phyloP scores from a whole-genome alignment of 1,284 basidiomycete genomes.

The Cryptococcus hybrid region DNA sequence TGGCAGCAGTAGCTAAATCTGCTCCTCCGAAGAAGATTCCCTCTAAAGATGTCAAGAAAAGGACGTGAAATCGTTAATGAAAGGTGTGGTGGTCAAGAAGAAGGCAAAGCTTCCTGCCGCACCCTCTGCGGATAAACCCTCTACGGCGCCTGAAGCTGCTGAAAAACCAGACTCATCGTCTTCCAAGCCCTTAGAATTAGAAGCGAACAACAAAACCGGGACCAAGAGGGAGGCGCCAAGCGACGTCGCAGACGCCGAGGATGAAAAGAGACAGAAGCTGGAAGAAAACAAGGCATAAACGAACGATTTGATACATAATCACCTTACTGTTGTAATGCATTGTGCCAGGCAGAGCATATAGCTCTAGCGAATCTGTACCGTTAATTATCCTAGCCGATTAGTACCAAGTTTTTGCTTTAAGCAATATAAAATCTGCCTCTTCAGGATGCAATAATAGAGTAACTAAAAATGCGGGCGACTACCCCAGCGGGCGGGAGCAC shows the following conservation, averaged over 20 bases:
- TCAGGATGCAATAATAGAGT: no score
- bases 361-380: no score
- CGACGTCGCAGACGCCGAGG: constrained; percentile 1
- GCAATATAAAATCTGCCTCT: no score
- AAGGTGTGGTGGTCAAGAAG: constrained; percentile 50
- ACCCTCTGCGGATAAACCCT: constrained; percentile 6
- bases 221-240: constrained; percentile 6
- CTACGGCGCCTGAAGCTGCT: neutral
- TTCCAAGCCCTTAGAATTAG: neutral
- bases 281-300: neutral
- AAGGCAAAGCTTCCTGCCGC: constrained; percentile 26
- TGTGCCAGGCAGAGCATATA: no score
- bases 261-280: constrained; percentile 20
- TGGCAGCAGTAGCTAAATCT: no score
- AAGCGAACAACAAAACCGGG: neutral
- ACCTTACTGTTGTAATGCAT: no score
- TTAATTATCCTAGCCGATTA: no score
- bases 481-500: no score
- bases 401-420: no score
- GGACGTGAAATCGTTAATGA: constrained; percentile 46
- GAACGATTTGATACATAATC: no score
- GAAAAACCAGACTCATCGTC: neutral
- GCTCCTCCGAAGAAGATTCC: neutral
- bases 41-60: constrained; percentile 1
- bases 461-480: no score